Percentiles rank a stretch among this genome's conserved stretches.
phyloP scores from a whole-genome alignment of 192 early-diverging fungal genomes.

The Coemansia brasiliensis region DNA sequence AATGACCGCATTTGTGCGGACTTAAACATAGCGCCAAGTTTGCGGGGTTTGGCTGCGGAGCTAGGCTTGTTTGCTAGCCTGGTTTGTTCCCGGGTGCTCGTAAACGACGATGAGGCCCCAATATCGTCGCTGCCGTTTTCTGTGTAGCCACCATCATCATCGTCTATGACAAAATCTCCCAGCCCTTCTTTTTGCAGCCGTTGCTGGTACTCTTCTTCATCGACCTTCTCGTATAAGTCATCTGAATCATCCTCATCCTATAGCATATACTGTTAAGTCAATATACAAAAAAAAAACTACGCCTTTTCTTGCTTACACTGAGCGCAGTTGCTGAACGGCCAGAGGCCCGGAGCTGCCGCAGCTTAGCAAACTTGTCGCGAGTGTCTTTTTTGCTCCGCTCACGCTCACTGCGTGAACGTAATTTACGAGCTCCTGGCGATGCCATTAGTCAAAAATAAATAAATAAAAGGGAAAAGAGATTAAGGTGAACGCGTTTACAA shows the following conservation, averaged over 20 bases:
- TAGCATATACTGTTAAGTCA: neutral
- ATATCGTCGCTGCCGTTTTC: constrained; percentile 37
- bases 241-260: constrained; percentile 16
- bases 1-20: constrained; percentile 30
- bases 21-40: constrained; percentile 42
- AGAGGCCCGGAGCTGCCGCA: constrained; percentile 45
- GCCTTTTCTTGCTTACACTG: constrained; percentile 4
- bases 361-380: constrained; percentile 27
- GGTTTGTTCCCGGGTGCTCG: neutral
- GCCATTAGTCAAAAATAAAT: constrained; percentile 14
- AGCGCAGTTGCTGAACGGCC: constrained; percentile 33
- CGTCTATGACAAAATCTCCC: constrained; percentile 54
- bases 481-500: neutral
- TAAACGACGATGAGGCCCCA: constrained; percentile 9
- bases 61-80: neutral
- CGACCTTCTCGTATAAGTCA: constrained; percentile 38
- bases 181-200: constrained; percentile 14
- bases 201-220: constrained; percentile 48
- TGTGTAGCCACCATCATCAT: constrained; percentile 42
- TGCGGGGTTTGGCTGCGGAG: neutral
- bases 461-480: neutral
- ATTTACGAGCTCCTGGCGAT: constrained; percentile 22
- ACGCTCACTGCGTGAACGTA: constrained; percentile 25
- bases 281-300: no score
- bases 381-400: constrained; percentile 6